Base-by-base conservation (phyloP, 2,329 filamentous ascomycete genomes). In the Fusarium lateritium region DNA sequence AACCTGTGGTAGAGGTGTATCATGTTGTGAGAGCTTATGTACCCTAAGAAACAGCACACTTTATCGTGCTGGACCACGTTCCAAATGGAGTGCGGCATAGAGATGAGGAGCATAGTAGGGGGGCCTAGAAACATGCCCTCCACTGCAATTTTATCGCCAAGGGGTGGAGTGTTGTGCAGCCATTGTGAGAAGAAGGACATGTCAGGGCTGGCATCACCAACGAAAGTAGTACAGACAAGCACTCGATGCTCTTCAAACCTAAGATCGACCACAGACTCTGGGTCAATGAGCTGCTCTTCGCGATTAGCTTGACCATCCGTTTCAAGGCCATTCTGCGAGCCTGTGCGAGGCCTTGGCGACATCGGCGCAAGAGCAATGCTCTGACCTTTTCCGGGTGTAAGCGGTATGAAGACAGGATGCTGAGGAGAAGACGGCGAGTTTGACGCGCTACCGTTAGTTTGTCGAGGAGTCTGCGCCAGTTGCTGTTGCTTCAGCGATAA, bases 51-150 rank as follows among this genome's bases (percentile, higher is more conserved):
- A 69, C 86, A 89, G 77, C 89, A 91, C 22, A 90, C 88, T 72
- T 90, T 90, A 68, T 91, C 88, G 63, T 89, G 86, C 77, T 90
- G 86, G 9, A 91, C 86, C 22, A 89, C 83, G 67, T 86, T 88
- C 87, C 88, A 91, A 15, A 91, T 83, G 7, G 84, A 83, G 59
- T 86, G 83, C 6, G 89, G 88, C 86, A 91, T 91, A 6, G 89
- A 91, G 55, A 91, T 88, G 31, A 91, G 79, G 10, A 91, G 79
- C 81, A 91, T 89, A 0, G 89, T 91, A 2, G 89, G 88, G 1
- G 89, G 89, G 0, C 89, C 89, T 19, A 91, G 79, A 66, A 91
- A 91, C 87, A 91, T 91, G 69, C 88, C 89, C 74, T 91, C 89
- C 6, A 91, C 88, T 8, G 85, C 83, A 58, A 91, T 87, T 69